These are phyloP conservation scores for Cicer yamashitae DNA, from an alignment of 306 rosid species.

Conservation along the genomic window DNA sequence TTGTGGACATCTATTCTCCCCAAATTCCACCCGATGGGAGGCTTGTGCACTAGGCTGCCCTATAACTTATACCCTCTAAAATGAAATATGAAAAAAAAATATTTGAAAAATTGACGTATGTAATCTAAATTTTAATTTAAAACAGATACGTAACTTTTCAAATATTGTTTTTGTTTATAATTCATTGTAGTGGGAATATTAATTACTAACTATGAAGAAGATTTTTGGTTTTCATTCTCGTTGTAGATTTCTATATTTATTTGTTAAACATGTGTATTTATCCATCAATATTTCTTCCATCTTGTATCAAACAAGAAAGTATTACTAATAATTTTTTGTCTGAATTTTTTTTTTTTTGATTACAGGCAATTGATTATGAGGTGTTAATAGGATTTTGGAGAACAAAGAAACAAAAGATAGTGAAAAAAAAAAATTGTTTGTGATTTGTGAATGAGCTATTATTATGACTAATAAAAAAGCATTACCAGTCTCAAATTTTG, in stretches of 20 bases:
- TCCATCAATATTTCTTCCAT: background rate
- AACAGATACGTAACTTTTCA: too few species aligned
- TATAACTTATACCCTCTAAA: too few species aligned
- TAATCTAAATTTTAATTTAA: too few species aligned
- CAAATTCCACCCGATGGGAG: background rate
- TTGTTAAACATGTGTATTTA: slow-evolving; percentile 2
- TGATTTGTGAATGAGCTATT: slow-evolving; percentile 16
- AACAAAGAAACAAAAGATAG: slow-evolving; percentile 26
- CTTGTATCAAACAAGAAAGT: slow-evolving; percentile 20
- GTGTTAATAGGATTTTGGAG: slow-evolving; percentile 26
- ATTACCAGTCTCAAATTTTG: slow-evolving; percentile 32
- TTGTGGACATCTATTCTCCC: background rate
- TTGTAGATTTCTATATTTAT: slow-evolving; percentile 25
- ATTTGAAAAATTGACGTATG: too few species aligned
- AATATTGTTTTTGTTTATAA: too few species aligned
- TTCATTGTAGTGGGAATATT: too few species aligned
- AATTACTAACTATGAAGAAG: background rate
- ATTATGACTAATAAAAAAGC: slow-evolving; percentile 39
- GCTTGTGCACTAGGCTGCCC: too few species aligned
- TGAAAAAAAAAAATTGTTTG: slow-evolving; percentile 12
- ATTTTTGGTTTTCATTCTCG: slow-evolving; percentile 13
- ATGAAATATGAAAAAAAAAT: too few species aligned
- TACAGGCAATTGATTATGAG: slow-evolving; percentile 30
- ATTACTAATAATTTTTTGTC: slow-evolving; percentile 29
- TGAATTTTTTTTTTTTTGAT: slow-evolving; percentile 9